Base-by-base conservation (phyloP, 2,329 filamentous ascomycete species). In the Fusarium tanahbumbuense region DNA sequence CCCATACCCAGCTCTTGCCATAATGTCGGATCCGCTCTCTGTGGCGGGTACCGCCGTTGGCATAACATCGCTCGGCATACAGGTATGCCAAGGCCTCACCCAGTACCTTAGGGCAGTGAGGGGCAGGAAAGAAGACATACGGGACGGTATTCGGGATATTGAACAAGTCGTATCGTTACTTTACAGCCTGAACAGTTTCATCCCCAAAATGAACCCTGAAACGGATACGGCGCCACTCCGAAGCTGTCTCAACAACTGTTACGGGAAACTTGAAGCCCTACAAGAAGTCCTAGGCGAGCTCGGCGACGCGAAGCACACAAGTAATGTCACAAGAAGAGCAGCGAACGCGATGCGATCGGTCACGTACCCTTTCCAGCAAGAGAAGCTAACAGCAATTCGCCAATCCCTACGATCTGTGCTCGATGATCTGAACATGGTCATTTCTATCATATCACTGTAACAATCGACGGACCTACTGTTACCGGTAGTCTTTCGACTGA, bases 51-150 rank as follows among this genome's bases (percentile, higher is more conserved):
- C n/a, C 2, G 55, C 55, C 3, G 55, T 44, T 4, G 60, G 63
- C 8, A 64, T 64, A n/a, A 34, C 57, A 20, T 65, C 60, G 0
- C 40, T 65, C 0, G 60, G 62, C 6, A 64, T 59, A 22, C 60
- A 59, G 7, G 53, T 66, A 5, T 66, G 60, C 3, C 34, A 64
- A 27, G 48, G 53, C 2, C 60, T 64, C 1, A 4, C 50, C 6
- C 10, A 20, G 2, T 60, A 56, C 4, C 15, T 60, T 0, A 22
- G 20, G 13, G 42, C 44, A 1, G 30, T 56, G 5, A 46, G 20
- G 4, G 57, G 42, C 2, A 22, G 22, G 6, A 32, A 56, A 1
- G 15, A 60, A 30, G 30, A 56, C 3, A 40, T 56, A 4, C 10
- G 20, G n/a, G 50, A 56, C 1, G 28, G 40, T 1, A 9, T 59